Evolutionary conservation across 1,284 basidiomycete genomes (phyloP), one percentile per base, ranked within the genome.

Genomic region (Pholiota adiposa): DNA sequence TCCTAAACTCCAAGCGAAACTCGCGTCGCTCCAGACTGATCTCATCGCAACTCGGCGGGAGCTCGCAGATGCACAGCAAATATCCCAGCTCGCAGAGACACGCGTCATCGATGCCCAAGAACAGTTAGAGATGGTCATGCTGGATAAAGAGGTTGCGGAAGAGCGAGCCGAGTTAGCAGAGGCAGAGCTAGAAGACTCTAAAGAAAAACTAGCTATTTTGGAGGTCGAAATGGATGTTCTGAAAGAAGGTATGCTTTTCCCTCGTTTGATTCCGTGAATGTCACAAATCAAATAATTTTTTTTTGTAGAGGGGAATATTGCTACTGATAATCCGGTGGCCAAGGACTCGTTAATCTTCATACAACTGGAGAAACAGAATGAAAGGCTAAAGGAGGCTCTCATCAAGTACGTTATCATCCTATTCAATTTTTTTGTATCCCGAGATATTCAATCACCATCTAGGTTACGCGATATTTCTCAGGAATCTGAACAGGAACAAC

Each of bases 61-160:
- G 54, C 75, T 90, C 14, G 83, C 87, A 27, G 90, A 93, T 69
- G 77, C 87, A 1, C 82, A 89, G 64, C 84, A 90, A 58, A 78
- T 92, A 6, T 69, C 73, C 0, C 73, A 77, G 50, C 64, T 79
- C 18, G 67, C 75, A 2, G 77, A 79, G 58, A 67, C 64, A 16
- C 67, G 78, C 3, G 59, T 78, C 3, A 66, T 75, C 6, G 94
- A 97, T 68, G 73, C 89, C 1, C 86, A 91, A 57, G 96, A 98
- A 66, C 93, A 96, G 72, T 78, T 98, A 36, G 97, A 99, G 77
- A 95, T 98, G 88, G 83, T 89, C 2, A 94, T 94, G 80, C 77
- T 99, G 64, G 97, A 99, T 73, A 95, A 96, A 73, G 97, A 99
- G 74, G 90, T 99, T 54, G 97, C 97, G 0, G 97, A 99, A 73